phyloP scores from a whole-genome alignment of 1,284 basidiomycete genomes.

The Puccinia horiana region DNA sequence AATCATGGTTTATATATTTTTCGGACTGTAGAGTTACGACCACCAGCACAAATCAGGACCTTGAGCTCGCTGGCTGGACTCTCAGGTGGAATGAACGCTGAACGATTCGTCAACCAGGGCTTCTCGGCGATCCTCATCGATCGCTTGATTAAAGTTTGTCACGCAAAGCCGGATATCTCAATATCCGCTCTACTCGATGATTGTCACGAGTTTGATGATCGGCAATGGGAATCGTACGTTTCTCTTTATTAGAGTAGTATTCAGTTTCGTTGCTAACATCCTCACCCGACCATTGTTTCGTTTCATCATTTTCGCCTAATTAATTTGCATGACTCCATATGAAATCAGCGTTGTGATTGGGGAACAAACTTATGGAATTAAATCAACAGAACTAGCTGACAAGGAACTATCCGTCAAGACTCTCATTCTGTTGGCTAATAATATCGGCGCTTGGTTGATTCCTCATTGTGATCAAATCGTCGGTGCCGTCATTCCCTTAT shows the following conservation, averaged over 20 bases:
- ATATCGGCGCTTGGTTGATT: slow-evolving; percentile 27
- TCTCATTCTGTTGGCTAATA: slow-evolving; percentile 21
- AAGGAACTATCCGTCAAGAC: slow-evolving; percentile 33
- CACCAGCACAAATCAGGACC: slow-evolving; percentile 20
- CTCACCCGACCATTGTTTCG: not conserved
- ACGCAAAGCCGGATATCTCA: slow-evolving; percentile 35
- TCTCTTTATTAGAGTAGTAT: not conserved
- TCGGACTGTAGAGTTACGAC: slow-evolving; percentile 8
- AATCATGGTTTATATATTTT: not conserved
- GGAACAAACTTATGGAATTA: slow-evolving; percentile 43
- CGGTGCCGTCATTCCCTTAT: slow-evolving; percentile 34
- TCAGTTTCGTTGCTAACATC: not conserved
- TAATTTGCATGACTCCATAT: not conserved
- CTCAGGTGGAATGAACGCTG: slow-evolving; percentile 30
- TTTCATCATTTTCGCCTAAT: not conserved
- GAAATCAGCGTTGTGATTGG: slow-evolving; percentile 36
- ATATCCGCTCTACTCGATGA: slow-evolving; percentile 29
- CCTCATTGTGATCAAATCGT: slow-evolving; percentile 43
- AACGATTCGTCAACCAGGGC: slow-evolving; percentile 27
- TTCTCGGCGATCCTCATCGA: slow-evolving; percentile 9
- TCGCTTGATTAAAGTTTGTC: slow-evolving; percentile 21
- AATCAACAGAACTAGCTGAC: slow-evolving; percentile 34
- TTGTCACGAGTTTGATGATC: slow-evolving; percentile 41
- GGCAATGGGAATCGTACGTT: slow-evolving; percentile 40
- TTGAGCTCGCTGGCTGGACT: slow-evolving; percentile 26